Base-by-base conservation (phyloP, 2,329 filamentous ascomycete species). In the Aspergillus ibericus region DNA sequence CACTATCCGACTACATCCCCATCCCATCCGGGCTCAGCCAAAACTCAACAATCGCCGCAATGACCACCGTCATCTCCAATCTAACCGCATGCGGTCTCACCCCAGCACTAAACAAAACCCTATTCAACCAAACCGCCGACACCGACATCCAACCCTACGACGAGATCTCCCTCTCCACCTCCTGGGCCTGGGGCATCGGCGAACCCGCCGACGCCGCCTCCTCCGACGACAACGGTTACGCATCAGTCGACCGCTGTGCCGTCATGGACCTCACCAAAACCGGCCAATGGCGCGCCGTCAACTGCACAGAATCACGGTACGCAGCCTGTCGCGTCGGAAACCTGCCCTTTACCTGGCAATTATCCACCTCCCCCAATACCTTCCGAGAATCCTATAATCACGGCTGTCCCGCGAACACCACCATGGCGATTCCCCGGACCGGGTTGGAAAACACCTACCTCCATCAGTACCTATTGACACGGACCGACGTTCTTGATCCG, bases 381-480 rank as follows among this genome's bases (percentile, higher is more conserved):
- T 87, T 82, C 65, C 72, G 72, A 40, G 73, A 75, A 46, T 77
- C 79, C 2, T 72, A 76, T 6, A 62, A 75, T 2, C 62, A 77
- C 2, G 71, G 75, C 5, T 90, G 87, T 69, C 79, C 79, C 0
- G 56, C 72, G 1, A 73, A 77, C 18, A 79, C 78, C n/a, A 69
- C 56, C 2, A 88, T 89, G 66, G 76, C 79, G 29, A 80, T 83
- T 1, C 87, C 87, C 0, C 80, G 84, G 36, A 88, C 85, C 0
- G 81, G 83, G 1, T 78, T 89, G 2, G 87, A 90, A 68, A 89
- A 88, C 62, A 75, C 75, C 1, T 86, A 87, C 66, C 76, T 89
- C 0, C 75, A 81, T 55, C 69, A 74, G n/a, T 72, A 78, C 25
- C 32, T 77, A 67, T 56, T 75, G 61, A 58, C 72, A 62, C 64